A percentile compares a stretch with the other conserved stretches of the same genome.
Conservation (phyloP, 179 eudicot genomes). For the Corrigiola litoralis region DNA sequence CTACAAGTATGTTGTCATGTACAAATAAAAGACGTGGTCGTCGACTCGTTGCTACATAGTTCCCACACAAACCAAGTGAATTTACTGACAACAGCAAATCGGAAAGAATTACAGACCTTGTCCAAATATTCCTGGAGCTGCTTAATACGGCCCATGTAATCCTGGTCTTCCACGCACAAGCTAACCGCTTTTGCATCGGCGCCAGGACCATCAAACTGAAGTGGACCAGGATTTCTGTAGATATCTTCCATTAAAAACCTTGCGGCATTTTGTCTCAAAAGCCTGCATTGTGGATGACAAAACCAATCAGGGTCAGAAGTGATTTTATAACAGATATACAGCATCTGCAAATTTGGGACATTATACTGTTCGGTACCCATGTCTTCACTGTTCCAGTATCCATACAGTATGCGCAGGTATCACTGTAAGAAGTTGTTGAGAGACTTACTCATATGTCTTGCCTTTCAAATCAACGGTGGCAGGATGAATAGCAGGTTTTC, state of each 20-base stretch:
- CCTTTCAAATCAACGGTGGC: constrained; percentile 90
- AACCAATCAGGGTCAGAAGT: constrained; percentile 12
- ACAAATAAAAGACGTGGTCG: not conserved
- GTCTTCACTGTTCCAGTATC: not conserved
- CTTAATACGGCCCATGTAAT: constrained; percentile 98
- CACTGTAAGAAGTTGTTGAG: not conserved
- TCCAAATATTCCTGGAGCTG: constrained; percentile 74
- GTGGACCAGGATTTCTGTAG: constrained; percentile 97
- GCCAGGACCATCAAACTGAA: constrained; percentile 96
- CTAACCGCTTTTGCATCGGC: constrained; percentile 83
- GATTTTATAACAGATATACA: not conserved
- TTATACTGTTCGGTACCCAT: not conserved
- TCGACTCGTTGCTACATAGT: not conserved
- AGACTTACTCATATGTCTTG: constrained; percentile 83
- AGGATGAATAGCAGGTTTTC: constrained; percentile 89
- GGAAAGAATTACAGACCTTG: constrained; percentile 42
- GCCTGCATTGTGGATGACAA: constrained; percentile 38
- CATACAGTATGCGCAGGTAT: not conserved
- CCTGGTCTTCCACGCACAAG: constrained; percentile 93
- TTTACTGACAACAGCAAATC: not conserved
- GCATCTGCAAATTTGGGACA: not conserved
- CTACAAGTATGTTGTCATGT: too few species aligned
- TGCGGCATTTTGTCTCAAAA: constrained; percentile 73
- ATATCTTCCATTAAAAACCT: constrained; percentile 90
- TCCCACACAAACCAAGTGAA: not conserved